A percentile compares a stretch with the other conserved stretches of the same genome.
phyloP scores from a whole-genome alignment of 176 grass and related monocot genomes.

The Phragmites australis region DNA sequence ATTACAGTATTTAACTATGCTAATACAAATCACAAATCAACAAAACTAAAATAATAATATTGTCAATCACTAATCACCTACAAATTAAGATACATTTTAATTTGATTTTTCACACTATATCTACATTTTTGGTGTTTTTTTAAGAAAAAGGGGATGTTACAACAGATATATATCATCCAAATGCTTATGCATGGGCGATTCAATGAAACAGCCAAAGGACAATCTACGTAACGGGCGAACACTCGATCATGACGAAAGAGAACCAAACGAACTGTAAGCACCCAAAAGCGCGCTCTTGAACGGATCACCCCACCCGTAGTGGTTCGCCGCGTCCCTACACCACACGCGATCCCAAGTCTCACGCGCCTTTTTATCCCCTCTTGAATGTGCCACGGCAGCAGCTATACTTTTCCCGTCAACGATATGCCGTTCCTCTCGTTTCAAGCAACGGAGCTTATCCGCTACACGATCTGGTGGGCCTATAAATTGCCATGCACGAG shows the following conservation, averaged over 20 bases:
- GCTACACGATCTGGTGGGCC: background rate
- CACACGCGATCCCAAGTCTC: background rate
- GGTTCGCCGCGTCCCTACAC: constrained; percentile 17
- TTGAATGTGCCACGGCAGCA: constrained; percentile 17
- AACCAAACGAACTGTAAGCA: background rate
- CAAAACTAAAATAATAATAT: too few relatives aligned
- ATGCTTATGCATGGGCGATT: too few relatives aligned
- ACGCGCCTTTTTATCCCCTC: constrained; percentile 12
- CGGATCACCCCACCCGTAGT: background rate
- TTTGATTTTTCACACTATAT: too few relatives aligned
- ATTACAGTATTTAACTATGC: too few relatives aligned
- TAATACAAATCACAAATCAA: too few relatives aligned
- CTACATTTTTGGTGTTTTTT: too few relatives aligned
- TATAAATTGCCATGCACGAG: constrained; percentile 36
- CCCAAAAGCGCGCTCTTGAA: background rate
- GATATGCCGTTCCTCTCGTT: constrained; percentile 35
- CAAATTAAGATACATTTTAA: too few relatives aligned
- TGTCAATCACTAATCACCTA: too few relatives aligned
- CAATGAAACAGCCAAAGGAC: background rate
- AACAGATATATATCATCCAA: too few relatives aligned
- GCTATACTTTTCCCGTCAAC: background rate
- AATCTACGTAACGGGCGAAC: background rate
- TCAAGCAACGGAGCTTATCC: constrained; percentile 41
- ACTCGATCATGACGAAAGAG: background rate
- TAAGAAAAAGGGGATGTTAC: too few relatives aligned